Conservation (phyloP, 1,139 yeast species). For the Wickerhamiella infanticola region DNA sequence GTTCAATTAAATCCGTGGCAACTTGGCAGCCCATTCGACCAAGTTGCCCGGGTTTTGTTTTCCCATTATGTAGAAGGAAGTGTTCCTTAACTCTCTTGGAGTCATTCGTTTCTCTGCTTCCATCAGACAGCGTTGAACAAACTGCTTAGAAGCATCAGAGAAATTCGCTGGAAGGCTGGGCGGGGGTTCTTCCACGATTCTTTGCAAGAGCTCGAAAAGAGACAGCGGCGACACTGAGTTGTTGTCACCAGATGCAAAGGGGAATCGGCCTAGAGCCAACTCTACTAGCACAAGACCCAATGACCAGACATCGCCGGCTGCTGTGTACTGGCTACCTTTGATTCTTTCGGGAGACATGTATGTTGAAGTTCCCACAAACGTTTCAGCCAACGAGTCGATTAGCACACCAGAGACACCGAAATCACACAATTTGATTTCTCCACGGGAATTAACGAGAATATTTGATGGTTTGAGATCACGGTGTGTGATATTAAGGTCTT, state of each 20-base stretch:
- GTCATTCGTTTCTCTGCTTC: constrained; percentile 42
- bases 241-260: constrained; percentile 30
- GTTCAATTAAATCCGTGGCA: constrained; percentile 8
- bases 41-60: constrained; percentile 6
- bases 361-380: constrained; percentile 93
- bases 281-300: constrained; percentile 81
- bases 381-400: constrained; percentile 85
- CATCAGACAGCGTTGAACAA: constrained; percentile 57
- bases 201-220: constrained; percentile 71
- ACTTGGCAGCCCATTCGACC: constrained; percentile 11
- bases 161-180: constrained; percentile 45
- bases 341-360: constrained; percentile 97
- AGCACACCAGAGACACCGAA: constrained; percentile 89
- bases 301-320: constrained; percentile 95
- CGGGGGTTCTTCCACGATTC: constrained; percentile 87
- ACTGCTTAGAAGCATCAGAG: constrained; percentile 36
- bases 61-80: constrained; percentile 28
- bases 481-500: constrained; percentile 73
- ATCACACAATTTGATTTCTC: constrained; percentile 74
- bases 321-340: constrained; percentile 83
- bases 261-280: constrained; percentile 66
- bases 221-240: constrained; percentile 26
- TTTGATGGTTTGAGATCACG: constrained; percentile 89
- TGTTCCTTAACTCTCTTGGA: constrained; percentile 41
- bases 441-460: constrained; percentile 61